Percentiles rank a stretch among this genome's conserved stretches.
Conservation (phyloP, 2,329 filamentous ascomycete species). For the Colletotrichum abscissum region DNA sequence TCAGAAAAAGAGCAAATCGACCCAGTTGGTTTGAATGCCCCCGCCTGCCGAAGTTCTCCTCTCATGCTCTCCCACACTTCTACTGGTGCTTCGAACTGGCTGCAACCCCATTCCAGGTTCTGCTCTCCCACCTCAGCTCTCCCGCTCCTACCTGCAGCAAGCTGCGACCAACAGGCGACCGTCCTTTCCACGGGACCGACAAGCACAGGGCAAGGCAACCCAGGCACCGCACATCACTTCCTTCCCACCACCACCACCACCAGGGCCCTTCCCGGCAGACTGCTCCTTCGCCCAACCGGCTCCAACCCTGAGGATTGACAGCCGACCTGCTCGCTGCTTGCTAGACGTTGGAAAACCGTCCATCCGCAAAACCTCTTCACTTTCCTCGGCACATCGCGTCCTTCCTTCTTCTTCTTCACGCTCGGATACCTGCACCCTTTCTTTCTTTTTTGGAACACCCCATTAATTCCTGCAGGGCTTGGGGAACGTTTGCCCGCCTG, state of each 20-base stretch:
- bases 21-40: neutral
- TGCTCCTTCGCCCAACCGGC: slow-evolving; percentile 23
- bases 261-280: slow-evolving; percentile 30
- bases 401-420: slow-evolving; percentile 21
- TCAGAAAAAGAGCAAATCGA: slow-evolving; percentile 21
- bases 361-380: slow-evolving; percentile 23
- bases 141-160: neutral
- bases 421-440: neutral
- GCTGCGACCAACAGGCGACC: slow-evolving; percentile 21
- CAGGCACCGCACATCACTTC: neutral
- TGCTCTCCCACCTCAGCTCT: neutral
- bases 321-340: neutral
- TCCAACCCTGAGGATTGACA: slow-evolving; percentile 20
- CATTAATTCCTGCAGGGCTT: slow-evolving; percentile 23
- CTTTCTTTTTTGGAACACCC: neutral
- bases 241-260: slow-evolving; percentile 14
- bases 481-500: slow-evolving; percentile 11
- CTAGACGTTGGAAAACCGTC: slow-evolving; percentile 15
- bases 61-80: neutral
- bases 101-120: neutral
- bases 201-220: neutral
- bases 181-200: neutral
- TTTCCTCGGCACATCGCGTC: slow-evolving; percentile 22
- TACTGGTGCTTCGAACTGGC: neutral
- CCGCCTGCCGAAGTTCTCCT: slow-evolving; percentile 14